A percentile compares a stretch with the other conserved stretches of the same genome.
Evolutionary conservation across 2,329 filamentous ascomycete genomes (phyloP).

Genomic region (Cladosporium cucumerinum): DNA sequence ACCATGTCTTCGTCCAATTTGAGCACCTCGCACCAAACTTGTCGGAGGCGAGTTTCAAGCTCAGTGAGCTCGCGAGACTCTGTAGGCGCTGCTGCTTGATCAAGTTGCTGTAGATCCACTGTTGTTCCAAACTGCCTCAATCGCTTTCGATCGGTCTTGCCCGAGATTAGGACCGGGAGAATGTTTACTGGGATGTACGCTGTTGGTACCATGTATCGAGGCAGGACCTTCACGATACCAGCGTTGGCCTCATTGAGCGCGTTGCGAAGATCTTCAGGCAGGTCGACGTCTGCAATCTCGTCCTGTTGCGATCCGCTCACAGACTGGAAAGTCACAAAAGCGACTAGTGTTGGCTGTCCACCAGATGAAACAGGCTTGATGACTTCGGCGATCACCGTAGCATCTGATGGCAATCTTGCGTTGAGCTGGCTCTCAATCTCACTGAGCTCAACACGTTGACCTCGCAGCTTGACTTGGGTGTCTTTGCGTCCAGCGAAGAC

Average conservation of each 20-base stretch:
- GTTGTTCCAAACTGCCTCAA: slow-evolving; percentile 27
- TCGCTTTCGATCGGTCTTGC: slow-evolving; percentile 38
- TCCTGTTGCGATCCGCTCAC: neutral
- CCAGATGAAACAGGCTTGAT: slow-evolving; percentile 12
- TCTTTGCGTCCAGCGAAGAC: slow-evolving; percentile 54
- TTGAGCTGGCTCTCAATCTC: slow-evolving; percentile 43
- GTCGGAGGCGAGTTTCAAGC: neutral
- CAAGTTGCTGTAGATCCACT: slow-evolving; percentile 21
- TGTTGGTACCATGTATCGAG: slow-evolving; percentile 40
- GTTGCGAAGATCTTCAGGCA: slow-evolving; percentile 8
- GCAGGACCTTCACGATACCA: slow-evolving; percentile 21
- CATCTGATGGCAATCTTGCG: slow-evolving; percentile 6
- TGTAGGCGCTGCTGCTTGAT: neutral
- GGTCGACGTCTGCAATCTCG: slow-evolving; percentile 10
- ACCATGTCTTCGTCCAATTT: slow-evolving; percentile 4
- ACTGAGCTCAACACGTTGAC: slow-evolving; percentile 61
- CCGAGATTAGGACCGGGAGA: slow-evolving; percentile 46
- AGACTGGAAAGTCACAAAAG: slow-evolving; percentile 18
- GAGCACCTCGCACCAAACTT: slow-evolving; percentile 6
- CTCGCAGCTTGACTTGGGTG: slow-evolving; percentile 65
- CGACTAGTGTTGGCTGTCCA: slow-evolving; percentile 19
- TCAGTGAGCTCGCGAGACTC: slow-evolving; percentile 7
- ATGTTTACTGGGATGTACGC: slow-evolving; percentile 44
- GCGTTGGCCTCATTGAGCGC: slow-evolving; percentile 7
- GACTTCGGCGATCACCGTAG: slow-evolving; percentile 10